phyloP scores from a whole-genome alignment of 805 yeast genomes.

The Spencermartinsiella europaea region DNA sequence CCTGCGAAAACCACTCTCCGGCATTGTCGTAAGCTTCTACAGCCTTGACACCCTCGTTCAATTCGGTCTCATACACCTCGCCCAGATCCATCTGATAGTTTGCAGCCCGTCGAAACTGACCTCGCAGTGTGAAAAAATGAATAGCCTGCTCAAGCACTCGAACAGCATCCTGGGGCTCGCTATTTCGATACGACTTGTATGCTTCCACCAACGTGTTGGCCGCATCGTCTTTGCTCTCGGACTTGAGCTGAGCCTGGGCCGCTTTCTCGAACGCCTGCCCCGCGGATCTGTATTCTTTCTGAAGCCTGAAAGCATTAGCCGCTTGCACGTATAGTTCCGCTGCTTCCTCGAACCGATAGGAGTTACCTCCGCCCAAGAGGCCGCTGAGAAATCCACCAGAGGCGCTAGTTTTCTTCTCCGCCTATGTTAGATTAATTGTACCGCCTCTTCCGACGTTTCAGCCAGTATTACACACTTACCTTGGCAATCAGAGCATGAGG shows the following conservation, averaged over 20 bases:
- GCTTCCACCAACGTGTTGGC: conserved; percentile 89
- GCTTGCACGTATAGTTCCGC: conserved; percentile 87
- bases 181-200: conserved; percentile 74
- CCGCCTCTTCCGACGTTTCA: too few relatives aligned
- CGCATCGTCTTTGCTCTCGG: conserved; percentile 81
- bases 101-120: conserved; percentile 96
- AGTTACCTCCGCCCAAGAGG: conserved; percentile 52
- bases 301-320: conserved; percentile 80
- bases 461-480: too few relatives aligned
- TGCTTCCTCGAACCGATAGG: conserved; percentile 80
- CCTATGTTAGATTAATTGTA: conserved; percentile 47
- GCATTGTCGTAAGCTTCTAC: conserved; percentile 80
- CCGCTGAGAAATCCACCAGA: conserved; percentile 52
- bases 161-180: conserved; percentile 67
- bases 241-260: conserved; percentile 68
- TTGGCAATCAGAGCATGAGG: conserved; percentile 25
- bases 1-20: conserved; percentile 93
- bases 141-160: conserved; percentile 72
- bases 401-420: conserved; percentile 62
- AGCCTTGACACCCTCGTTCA: conserved; percentile 65
- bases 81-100: conserved; percentile 90
- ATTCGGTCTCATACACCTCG: conserved; percentile 71
- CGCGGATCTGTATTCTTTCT: conserved; percentile 62
- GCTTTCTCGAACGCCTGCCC: conserved; percentile 85
- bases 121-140: conserved; percentile 76